Base-by-base conservation (phyloP, 768 basidiomycete genomes). In the Hysterangium stoloniferum region DNA sequence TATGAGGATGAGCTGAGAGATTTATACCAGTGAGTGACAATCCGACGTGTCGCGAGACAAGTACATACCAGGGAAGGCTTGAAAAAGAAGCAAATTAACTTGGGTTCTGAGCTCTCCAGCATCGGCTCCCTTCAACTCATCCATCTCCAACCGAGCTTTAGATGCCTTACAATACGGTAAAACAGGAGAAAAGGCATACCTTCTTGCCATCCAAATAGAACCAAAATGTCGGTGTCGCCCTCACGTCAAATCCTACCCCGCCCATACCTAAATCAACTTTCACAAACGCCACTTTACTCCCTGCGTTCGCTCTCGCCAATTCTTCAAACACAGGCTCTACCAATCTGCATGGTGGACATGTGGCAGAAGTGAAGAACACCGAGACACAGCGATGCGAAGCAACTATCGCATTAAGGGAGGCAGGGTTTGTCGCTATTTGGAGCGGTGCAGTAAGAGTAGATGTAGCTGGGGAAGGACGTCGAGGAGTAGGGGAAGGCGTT, bases 201-300 rank as follows among this genome's bases (percentile, higher is more conserved):
- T 86, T 81, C 45, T 75, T 71, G 1, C 83, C 88, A 53, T 86
- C 74, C 54, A 82, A 64, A 69, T 91, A 97, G 68, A 96, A 93
- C 34, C 86, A 68, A 60, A 97, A 95, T 1, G 90, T 93, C 4
- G 93, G 94, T 2, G 89, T 95, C 15, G 76, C 91, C 13, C 74
- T 65, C 1, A 96, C 78, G 12, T 76, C 71, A 68, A 77, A 86
- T 62, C 65, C 59, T 0, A 85, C 84, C 64, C 78, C 64, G 0
- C 85, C 86, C 11, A 85, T 75, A 4, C 74, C 78, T 56, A 90
- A 69, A 66, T 97, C 94, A 31, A 96, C 77, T 64, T 90, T 89
- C 3, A 84, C 79, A 57, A 96, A 97, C 2, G 77, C 86, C 19
- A 84, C 76, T 2, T 77, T 78, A n/a, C 59, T 67, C 54, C 63